Evolutionary conservation across 2,329 filamentous ascomycete species (phyloP).

Genomic region (Monosporascus cannonballus): DNA sequence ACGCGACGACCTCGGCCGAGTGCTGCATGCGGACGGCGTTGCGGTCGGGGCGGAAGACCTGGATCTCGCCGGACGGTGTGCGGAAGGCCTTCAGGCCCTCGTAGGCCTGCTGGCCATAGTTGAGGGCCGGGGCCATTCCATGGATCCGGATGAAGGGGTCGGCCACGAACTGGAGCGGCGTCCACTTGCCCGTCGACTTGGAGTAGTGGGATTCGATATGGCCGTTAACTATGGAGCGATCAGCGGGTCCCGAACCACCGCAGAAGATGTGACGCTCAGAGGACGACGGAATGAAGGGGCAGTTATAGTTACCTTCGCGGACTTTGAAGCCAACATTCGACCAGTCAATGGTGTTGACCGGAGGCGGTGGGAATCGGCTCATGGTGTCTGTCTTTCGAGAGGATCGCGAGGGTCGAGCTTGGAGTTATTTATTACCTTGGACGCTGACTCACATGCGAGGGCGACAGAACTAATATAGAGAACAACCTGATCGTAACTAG

Average conservation of each 20-base stretch:
- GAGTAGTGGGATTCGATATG: constrained; percentile 88
- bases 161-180: constrained; percentile 67
- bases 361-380: constrained; percentile 66
- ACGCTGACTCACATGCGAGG: too few relatives aligned
- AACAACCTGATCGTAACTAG: too few relatives aligned
- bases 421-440: too few relatives aligned
- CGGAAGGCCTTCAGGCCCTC: constrained; percentile 98
- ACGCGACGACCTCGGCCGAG: constrained; percentile 75
- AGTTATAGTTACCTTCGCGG: constrained; percentile 65
- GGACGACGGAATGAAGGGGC: neutral
- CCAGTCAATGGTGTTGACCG: constrained; percentile 86
- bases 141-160: constrained; percentile 85
- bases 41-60: constrained; percentile 79
- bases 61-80: constrained; percentile 63
- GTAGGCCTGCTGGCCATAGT: constrained; percentile 97
- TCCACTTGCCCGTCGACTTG: constrained; percentile 68
- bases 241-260: neutral
- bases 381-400: constrained; percentile 22
- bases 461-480: too few relatives aligned
- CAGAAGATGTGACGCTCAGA: neutral
- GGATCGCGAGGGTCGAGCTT: too few relatives aligned
- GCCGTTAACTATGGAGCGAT: constrained; percentile 65
- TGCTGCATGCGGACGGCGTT: constrained; percentile 83
- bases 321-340: constrained; percentile 87
- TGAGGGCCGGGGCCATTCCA: constrained; percentile 90